These are phyloP conservation scores for Chlorella ohadii DNA, from an alignment of 139 green algal species.

Conservation along the genomic window DNA sequence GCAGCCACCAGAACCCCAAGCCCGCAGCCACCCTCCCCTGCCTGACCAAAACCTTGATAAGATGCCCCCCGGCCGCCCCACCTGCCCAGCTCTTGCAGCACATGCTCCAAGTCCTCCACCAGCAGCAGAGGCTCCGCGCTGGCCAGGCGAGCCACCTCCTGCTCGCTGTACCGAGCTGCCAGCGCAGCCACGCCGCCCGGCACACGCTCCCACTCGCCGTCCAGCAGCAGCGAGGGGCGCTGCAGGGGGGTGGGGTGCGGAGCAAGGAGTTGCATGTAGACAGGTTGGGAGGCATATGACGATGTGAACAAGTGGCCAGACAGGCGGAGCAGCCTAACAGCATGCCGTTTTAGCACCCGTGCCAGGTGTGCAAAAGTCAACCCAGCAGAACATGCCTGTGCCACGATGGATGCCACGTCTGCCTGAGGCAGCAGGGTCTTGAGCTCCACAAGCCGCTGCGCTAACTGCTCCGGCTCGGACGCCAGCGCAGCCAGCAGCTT, in stretches of 20 bases:
- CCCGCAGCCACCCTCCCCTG: too few relatives aligned
- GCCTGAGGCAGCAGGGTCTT: neutral
- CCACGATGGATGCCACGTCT: conserved; percentile 7
- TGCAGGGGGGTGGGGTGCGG: neutral
- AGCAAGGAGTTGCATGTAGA: too few relatives aligned
- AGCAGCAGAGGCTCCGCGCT: conserved; percentile 26
- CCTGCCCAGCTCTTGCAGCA: conserved; percentile 28
- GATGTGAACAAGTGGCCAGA: too few relatives aligned
- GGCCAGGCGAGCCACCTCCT: neutral
- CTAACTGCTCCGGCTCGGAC: neutral
- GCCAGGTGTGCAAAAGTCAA: too few relatives aligned
- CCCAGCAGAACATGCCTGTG: too few relatives aligned
- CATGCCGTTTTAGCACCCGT: too few relatives aligned
- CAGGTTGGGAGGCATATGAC: too few relatives aligned
- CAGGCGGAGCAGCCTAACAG: too few relatives aligned
- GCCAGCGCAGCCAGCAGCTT: conserved; percentile 28
- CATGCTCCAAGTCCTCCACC: conserved; percentile 22
- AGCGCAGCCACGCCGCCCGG: neutral
- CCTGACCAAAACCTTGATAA: too few relatives aligned
- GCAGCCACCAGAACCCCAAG: too few relatives aligned
- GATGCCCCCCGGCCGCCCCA: too few relatives aligned
- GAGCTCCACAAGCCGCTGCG: conserved; percentile 14
- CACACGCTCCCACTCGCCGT: conserved; percentile 30
- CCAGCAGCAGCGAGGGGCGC: conserved; percentile 31
- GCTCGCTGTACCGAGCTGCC: conserved; percentile 8